These are phyloP conservation scores for Botryotinia calthae DNA, from an alignment of 2,329 filamentous ascomycete genomes.

Conservation along the genomic window DNA sequence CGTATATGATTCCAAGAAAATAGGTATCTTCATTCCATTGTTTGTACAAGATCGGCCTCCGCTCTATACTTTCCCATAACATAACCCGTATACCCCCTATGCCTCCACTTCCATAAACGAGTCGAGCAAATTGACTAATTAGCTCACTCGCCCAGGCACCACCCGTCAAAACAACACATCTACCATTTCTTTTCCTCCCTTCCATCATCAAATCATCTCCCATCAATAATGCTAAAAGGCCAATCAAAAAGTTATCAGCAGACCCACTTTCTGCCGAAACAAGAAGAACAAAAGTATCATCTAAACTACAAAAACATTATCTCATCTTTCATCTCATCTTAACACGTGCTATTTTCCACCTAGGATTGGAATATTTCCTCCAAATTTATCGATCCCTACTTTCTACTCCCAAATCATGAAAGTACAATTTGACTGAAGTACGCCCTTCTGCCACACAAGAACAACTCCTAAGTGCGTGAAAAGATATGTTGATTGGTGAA, in stretches of 20 bases:
- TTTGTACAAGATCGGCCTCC: slow-evolving; percentile 6
- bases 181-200: no score
- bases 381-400: background rate
- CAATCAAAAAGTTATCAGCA: background rate
- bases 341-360: background rate
- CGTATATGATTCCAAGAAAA: background rate
- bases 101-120: background rate
- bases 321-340: slow-evolving; percentile 13
- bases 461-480: background rate
- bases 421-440: background rate
- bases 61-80: background rate
- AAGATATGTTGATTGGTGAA: background rate
- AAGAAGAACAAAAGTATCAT: slow-evolving; percentile 1
- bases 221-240: background rate
- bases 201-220: background rate
- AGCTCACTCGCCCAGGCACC: background rate
- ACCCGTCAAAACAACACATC: background rate
- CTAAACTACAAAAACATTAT: slow-evolving; percentile 14
- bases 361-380: background rate
- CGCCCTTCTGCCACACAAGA: background rate
- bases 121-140: background rate
- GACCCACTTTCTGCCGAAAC: background rate
- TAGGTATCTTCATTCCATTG: slow-evolving; percentile 11
- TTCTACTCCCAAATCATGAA: background rate
- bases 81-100: background rate